Evolutionary conservation across 2,329 filamentous ascomycete species (phyloP), one percentile per base, ranked within the genome.

Genomic region (Immersiporthe knoxdaviesiana): DNA sequence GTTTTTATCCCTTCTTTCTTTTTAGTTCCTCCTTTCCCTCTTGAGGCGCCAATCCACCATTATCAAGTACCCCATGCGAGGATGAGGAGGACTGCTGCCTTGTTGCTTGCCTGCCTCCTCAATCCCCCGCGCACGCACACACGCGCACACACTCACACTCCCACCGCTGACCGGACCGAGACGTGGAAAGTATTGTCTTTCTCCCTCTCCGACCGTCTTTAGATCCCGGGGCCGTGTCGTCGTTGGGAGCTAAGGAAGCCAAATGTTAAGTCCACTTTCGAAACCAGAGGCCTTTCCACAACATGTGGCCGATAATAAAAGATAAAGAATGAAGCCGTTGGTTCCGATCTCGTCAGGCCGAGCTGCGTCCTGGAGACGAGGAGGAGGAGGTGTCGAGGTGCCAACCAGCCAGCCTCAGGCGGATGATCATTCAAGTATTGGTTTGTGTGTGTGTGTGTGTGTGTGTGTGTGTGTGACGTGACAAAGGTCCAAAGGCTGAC

Each of bases 261-360:
- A 68, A 3, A 64, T 59, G 66, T 21, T 41, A 68, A n/a, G 67
- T 65, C 67, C 67, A 68, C 67, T 68, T 65, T 59, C 54, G 54
- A 68, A 60, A 68, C 61, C 61, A 68, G 18, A 65, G 61, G 4
- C 61, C 61, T 60, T 68, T 50, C 67, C 67, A 68, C 61, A 65
- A 65, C 67, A 68, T 68, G 52, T 68, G 67, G 37, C n/a, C 35
- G 59, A 44, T 27, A 12, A n/a, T n/a, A n/a, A n/a, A 21, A 16
- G 61, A 21, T 11, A 32, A 16, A 14, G 63, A 11, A 41, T n/a
- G 59, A 27, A 39, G 59, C 21, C 44, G 44, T 47, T n/a, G 7
- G 18, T 32, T 21, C 56, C 30, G 21, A 24, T n/a, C 56, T 30
- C 32, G 56, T 59, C 56, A 32, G 21, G 56, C 7, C 44, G 44